phyloP scores from a whole-genome alignment of 2,329 filamentous ascomycete genomes.

The Eutypa lata region DNA sequence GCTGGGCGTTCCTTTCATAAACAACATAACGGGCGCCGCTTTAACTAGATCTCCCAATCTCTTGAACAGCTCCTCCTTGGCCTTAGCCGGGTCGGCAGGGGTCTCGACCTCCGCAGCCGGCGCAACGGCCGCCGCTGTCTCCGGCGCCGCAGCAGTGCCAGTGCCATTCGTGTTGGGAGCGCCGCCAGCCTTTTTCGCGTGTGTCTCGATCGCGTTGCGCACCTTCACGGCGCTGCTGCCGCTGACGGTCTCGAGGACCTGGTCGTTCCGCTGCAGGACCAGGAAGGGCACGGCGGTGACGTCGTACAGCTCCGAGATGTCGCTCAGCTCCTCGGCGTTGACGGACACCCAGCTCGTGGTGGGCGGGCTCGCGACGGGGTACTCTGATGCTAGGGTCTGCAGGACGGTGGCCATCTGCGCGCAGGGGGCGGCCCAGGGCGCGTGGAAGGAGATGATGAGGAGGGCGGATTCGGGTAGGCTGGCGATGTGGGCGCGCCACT shows the following conservation, averaged over 20 bases:
- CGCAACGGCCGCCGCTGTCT: slow-evolving; percentile 36
- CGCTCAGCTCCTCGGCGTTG: slow-evolving; percentile 91
- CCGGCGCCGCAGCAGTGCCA: slow-evolving; percentile 33
- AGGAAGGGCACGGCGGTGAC: slow-evolving; percentile 93
- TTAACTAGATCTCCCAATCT: slow-evolving; percentile 83
- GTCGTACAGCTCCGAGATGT: slow-evolving; percentile 88
- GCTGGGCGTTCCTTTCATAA: slow-evolving; percentile 95
- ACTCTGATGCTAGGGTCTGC: slow-evolving; percentile 79
- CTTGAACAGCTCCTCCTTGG: slow-evolving; percentile 81
- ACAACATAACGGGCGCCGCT: slow-evolving; percentile 95
- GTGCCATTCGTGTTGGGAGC: slow-evolving; percentile 32
- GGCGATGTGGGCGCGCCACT: slow-evolving; percentile 68
- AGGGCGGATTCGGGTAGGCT: slow-evolving; percentile 68
- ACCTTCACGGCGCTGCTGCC: slow-evolving; percentile 88
- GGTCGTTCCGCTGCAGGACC: slow-evolving; percentile 72
- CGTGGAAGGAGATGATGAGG: slow-evolving; percentile 89
- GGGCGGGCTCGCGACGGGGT: slow-evolving; percentile 64
- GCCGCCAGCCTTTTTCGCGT: slow-evolving; percentile 54
- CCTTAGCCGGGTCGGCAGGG: slow-evolving; percentile 48
- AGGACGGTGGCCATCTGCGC: slow-evolving; percentile 90
- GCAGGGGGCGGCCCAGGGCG: slow-evolving; percentile 94
- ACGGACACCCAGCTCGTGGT: slow-evolving; percentile 81
- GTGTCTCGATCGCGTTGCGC: slow-evolving; percentile 77
- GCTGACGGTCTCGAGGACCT: slow-evolving; percentile 80
- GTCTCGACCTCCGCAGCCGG: slow-evolving; percentile 31